phyloP scores from a whole-genome alignment of 163 green algal genomes.

The Chlamydomonas reinhardtii region DNA sequence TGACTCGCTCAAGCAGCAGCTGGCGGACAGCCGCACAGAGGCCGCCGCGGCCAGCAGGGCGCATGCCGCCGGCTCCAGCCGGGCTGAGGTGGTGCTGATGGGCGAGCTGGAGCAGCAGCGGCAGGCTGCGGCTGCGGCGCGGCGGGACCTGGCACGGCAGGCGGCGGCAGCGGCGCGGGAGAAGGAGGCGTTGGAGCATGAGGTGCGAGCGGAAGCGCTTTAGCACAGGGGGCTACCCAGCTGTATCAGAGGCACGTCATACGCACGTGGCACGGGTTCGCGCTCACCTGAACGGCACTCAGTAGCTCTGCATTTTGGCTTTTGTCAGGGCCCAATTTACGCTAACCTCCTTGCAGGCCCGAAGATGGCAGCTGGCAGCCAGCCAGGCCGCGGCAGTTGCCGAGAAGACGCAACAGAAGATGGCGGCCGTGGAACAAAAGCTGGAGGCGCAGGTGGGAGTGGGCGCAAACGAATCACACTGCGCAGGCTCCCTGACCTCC shows the following conservation, averaged over 20 bases:
- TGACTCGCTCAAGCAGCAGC: conserved; percentile 35
- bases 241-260: too few relatives aligned
- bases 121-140: conserved; percentile 15
- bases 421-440: conserved; percentile 3
- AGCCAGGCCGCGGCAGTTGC: conserved; percentile 40
- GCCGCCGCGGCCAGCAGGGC: neutral
- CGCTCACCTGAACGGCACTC: too few relatives aligned
- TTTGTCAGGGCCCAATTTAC: too few relatives aligned
- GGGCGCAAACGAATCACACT: too few relatives aligned
- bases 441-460: conserved; percentile 13
- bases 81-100: conserved; percentile 29
- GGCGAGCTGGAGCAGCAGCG: conserved; percentile 47
- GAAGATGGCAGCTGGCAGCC: conserved; percentile 37
- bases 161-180: neutral
- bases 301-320: too few relatives aligned
- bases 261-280: too few relatives aligned
- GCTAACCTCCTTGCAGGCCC: neutral
- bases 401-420: conserved; percentile 40
- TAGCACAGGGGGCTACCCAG: too few relatives aligned
- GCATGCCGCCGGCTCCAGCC: neutral
- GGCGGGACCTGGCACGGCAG: conserved; percentile 21
- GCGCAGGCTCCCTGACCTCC: too few relatives aligned
- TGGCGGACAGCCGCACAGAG: conserved; percentile 23
- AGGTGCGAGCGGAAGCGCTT: conserved; percentile 7
- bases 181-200: conserved; percentile 29